Conservation (phyloP, 2,329 filamentous ascomycete species). For the Arthrobotrys musiformis region DNA sequence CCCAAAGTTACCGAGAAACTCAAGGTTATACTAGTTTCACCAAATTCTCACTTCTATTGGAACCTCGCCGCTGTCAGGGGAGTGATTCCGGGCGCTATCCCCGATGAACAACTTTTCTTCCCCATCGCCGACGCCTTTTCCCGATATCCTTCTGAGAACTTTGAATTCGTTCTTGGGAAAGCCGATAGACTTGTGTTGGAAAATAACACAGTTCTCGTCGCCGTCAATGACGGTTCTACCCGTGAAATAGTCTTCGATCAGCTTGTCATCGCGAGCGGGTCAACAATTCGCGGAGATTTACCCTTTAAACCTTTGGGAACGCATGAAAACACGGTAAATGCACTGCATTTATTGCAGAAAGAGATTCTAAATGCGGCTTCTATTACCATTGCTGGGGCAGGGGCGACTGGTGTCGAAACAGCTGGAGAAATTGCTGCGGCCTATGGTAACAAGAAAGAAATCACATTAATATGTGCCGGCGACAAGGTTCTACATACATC, state of each 20-base stretch:
- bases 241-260: slow-evolving; percentile 56
- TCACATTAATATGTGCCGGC: slow-evolving; percentile 43
- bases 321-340: slow-evolving; percentile 54
- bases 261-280: slow-evolving; percentile 58
- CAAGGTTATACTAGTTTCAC: slow-evolving; percentile 68
- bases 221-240: slow-evolving; percentile 8
- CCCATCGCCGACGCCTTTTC: slow-evolving; percentile 67
- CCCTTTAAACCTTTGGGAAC: slow-evolving; percentile 57
- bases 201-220: slow-evolving; percentile 62
- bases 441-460: slow-evolving; percentile 51
- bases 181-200: slow-evolving; percentile 64
- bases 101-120: slow-evolving; percentile 67
- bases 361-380: slow-evolving; percentile 57
- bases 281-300: slow-evolving; percentile 59
- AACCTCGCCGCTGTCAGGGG: slow-evolving; percentile 70
- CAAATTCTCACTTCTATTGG: slow-evolving; percentile 72
- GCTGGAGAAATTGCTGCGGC: slow-evolving; percentile 60
- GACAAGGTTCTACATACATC: slow-evolving; percentile 22
- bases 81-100: slow-evolving; percentile 67
- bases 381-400: slow-evolving; percentile 61
- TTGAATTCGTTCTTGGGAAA: slow-evolving; percentile 68
- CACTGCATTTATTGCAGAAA: slow-evolving; percentile 55
- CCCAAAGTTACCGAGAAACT: slow-evolving; percentile 63
- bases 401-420: slow-evolving; percentile 61
- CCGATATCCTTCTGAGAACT: slow-evolving; percentile 66